Base-by-base conservation (phyloP, 371 early-diverging fungal species). In the Mucor irregularis region DNA sequence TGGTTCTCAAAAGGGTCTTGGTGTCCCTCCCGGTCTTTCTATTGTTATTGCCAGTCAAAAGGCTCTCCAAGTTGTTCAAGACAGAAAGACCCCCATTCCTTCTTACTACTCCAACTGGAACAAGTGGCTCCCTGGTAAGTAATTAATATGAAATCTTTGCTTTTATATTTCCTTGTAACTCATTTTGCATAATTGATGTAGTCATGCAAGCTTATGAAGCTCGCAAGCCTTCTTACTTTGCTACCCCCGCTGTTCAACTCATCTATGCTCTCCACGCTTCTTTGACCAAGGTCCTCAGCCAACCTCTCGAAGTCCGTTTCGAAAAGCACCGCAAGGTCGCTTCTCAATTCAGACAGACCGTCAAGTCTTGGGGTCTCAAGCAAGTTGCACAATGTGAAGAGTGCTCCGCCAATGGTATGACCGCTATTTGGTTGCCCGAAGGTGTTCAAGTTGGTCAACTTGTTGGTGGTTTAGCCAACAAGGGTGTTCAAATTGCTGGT, bases 201-300 rank as follows among this genome's bases (percentile, higher is more conserved):
- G 92, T 97, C 69, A 96, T 96, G 96, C 71, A 88, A 53, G 88
- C 92, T n/a, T 97, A 96, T 71, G 96, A 96, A 79, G 83, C 88
- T 5, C 88, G 94, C 60, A 87, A 90, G 62, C 88, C 91, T 22
- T 82, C 84, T 49, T 98, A 97, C 80, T 98, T 97, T 80, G 95
- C 95, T 50, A 98, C 98, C 14, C 97, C 98, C 4, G 88, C 95
- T 48, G 97, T 97, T 35, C 95, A 95, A 77, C 82, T 91, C 47
- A 83, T 98, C 67, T 82, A 87, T 68, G 95, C 96, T 29, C 88
- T 98, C 30, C 80, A 92, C 64, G 80, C 85, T 19, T 87, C 92
- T 47, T 83, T 98, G 57, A 82, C 82, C 64, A 91, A 93, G 73
- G 78, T 97, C 40, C 79, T 85, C 44, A 73, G 80, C 38, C 78